phyloP scores from a whole-genome alignment of 2,329 filamentous ascomycete species.

The Lasiodiplodia citricola region DNA sequence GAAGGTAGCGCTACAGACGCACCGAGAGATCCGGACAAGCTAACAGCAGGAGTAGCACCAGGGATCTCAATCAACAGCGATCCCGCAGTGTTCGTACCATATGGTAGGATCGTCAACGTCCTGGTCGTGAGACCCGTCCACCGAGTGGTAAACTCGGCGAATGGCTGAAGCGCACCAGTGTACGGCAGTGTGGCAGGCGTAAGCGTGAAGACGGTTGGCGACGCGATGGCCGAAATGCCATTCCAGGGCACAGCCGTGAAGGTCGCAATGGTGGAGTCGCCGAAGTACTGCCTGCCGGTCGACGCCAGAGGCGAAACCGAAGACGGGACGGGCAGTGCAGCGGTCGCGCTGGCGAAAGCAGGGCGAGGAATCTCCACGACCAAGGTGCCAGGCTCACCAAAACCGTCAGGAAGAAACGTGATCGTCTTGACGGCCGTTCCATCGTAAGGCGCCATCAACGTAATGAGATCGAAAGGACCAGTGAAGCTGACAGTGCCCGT shows the following conservation, averaged over 20 bases:
- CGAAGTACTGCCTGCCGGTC: neutral
- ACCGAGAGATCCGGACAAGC: too few species aligned
- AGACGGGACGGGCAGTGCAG: neutral
- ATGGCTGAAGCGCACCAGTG: neutral
- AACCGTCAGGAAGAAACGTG: neutral
- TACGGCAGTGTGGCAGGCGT: neutral
- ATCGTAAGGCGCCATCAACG: conserved; percentile 1
- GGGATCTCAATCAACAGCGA: neutral
- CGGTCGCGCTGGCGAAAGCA: neutral
- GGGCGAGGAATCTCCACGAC: neutral
- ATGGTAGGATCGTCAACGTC: neutral
- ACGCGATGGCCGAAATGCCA: neutral
- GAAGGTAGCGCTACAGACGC: neutral
- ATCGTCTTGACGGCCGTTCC: neutral
- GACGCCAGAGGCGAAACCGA: neutral
- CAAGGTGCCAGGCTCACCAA: neutral
- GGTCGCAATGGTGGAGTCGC: neutral
- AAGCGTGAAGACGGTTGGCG: neutral
- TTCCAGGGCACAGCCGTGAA: neutral
- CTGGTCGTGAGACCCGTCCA: neutral
- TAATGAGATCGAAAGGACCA: neutral
- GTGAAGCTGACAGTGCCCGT: neutral
- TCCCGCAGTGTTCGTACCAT: neutral
- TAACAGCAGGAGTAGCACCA: neutral
- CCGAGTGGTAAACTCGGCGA: neutral